A percentile compares a stretch with the other conserved stretches of the same genome.
Evolutionary conservation across 106 monocot genomes (phyloP).

Genomic region (Xerophyta viscosa): DNA sequence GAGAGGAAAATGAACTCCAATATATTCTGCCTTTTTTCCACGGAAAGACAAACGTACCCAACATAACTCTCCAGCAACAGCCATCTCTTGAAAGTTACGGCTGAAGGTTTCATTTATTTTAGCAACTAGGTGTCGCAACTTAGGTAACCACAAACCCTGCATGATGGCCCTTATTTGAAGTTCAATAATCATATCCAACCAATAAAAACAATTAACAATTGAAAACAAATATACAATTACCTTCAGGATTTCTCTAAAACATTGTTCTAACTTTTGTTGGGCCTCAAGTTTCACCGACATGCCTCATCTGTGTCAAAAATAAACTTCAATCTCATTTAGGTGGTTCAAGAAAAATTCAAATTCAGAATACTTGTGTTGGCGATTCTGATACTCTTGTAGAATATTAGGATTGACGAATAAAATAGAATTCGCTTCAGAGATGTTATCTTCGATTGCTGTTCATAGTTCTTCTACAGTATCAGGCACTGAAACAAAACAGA

Average conservation of each 20-base stretch:
- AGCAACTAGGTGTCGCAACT: conserved; percentile 57
- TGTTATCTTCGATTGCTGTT: conserved; percentile 77
- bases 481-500: conserved; percentile 51
- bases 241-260: conserved; percentile 62
- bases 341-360: neutral
- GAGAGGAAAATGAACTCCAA: conserved; percentile 1
- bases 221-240: conserved; percentile 10
- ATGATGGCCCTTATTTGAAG: conserved; percentile 4
- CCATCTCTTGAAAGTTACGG: conserved; percentile 96
- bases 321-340: neutral
- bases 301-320: conserved; percentile 40
- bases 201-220: neutral
- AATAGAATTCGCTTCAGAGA: conserved; percentile 89
- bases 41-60: conserved; percentile 36
- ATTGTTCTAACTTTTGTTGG: conserved; percentile 35
- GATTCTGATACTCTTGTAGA: conserved; percentile 78
- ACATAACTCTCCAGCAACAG: conserved; percentile 94
- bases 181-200: too few species aligned
- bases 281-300: conserved; percentile 42
- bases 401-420: conserved; percentile 92
- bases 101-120: conserved; percentile 94
- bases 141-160: conserved; percentile 82
- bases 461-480: conserved; percentile 79
- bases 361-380: conserved; percentile 55
- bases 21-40: too few species aligned